Base-by-base conservation (phyloP, 73 alveolate species). In the Blepharisma stoltei region DNA sequence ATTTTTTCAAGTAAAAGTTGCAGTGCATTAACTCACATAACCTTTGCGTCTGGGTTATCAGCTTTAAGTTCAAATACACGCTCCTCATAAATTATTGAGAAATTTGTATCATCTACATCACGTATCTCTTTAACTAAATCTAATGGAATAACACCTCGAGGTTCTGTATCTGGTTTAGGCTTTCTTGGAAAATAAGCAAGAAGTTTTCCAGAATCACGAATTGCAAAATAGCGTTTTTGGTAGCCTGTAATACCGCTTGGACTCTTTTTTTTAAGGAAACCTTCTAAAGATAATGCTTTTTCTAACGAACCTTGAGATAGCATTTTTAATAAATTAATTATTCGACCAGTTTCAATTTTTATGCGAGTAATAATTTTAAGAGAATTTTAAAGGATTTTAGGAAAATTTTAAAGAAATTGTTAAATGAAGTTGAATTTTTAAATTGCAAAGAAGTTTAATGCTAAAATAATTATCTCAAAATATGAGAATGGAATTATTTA, bases 61-160 rank as follows among this genome's bases (percentile, higher is more conserved):
- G 93, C 88, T 67, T 54, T 70, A 6, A 90, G 68, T 14, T 87
- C 90, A 50, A 90, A 88, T 48, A 6, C 37, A 71, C 91, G 67
- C 7, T 70, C 88, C 14, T 82, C 76, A 38, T 54, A 53, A 20
- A 14, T n/a, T 21, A 78, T 55, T 7, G 55, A 44, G 41, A 81
- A 86, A 83, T 55, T 76, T 52, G 81, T 76, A 6, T 60, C 67
- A 8, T 77, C 89, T 1, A 27, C 84, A 27, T 70, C 68, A 18
- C 41, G 46, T 4, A 89, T 76, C 9, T 76, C 43, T 23, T 70
- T 21, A 11, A 89, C 53, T 53, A 43, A 82, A 21, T 67, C 55
- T n/a, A 89, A 55, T 54, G 82, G 91, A 53, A 86, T 68, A 6
- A 89, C 94, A 6, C 96, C 96, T 46, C 83, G 82, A 6, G 90